Evolutionary conservation across 768 basidiomycete genomes (phyloP).

Genomic region (Boletus reticulatus): DNA sequence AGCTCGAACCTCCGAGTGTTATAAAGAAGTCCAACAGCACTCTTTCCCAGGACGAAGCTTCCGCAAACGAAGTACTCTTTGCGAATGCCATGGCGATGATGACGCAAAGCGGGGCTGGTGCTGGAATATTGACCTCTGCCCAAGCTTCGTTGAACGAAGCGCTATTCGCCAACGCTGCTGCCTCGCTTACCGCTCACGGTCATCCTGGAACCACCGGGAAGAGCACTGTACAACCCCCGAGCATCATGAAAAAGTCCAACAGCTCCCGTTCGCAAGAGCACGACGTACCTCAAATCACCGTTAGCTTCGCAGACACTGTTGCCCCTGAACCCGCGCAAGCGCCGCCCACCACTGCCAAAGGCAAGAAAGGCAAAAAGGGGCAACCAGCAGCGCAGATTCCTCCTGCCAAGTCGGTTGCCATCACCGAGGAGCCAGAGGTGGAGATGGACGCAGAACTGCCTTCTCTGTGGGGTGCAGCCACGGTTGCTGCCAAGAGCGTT

Average conservation of each 20-base stretch:
- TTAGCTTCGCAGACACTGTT: constrained; percentile 21
- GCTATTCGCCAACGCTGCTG: constrained; percentile 22
- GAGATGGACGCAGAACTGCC: constrained; percentile 23
- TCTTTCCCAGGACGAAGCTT: constrained; percentile 25
- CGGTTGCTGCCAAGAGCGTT: constrained; percentile 9
- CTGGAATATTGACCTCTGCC: constrained; percentile 9
- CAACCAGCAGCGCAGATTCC: constrained; percentile 11
- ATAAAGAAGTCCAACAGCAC: constrained; percentile 27
- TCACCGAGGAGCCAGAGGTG: constrained; percentile 15
- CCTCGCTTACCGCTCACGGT: constrained; percentile 9
- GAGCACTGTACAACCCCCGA: constrained; percentile 16
- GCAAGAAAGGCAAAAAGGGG: constrained; percentile 28
- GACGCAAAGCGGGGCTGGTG: constrained; percentile 9
- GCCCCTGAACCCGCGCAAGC: constrained; percentile 9
- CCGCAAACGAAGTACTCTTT: constrained; percentile 26
- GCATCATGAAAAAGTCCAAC: constrained; percentile 26
- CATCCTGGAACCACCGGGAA: constrained; percentile 5
- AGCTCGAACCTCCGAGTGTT: constrained; percentile 20
- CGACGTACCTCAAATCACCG: constrained; percentile 27
- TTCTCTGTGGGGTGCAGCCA: constrained; percentile 18
- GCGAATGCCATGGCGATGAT: constrained; percentile 24
- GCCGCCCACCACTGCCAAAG: constrained; percentile 10
- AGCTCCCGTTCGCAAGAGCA: constrained; percentile 26
- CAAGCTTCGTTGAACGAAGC: constrained; percentile 27
- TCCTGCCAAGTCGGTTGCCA: constrained; percentile 12